A percentile compares a stretch with the other conserved stretches of the same genome.
phyloP scores from a whole-genome alignment of 192 early-diverging fungal genomes.

The Umbelopsis isabellina region DNA sequence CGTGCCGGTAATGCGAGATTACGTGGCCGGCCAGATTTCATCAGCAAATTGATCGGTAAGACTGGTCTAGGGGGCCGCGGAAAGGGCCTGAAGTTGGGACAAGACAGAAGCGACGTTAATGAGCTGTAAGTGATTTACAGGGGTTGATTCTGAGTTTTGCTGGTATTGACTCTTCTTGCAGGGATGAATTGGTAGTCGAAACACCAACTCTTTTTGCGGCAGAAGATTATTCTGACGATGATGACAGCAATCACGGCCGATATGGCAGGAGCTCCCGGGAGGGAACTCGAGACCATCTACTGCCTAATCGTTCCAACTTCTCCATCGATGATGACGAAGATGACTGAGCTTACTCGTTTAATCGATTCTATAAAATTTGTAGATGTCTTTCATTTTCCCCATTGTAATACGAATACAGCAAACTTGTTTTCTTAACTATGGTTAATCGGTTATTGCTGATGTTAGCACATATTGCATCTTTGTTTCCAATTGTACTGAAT shows the following conservation, averaged over 20 bases:
- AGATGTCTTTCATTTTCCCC: too few species aligned
- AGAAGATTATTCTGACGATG: slow-evolving; percentile 26
- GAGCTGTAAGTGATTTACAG: slow-evolving; percentile 37
- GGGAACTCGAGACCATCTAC: not conserved
- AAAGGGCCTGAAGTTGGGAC: not conserved
- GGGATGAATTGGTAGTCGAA: slow-evolving; percentile 55
- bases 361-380: too few species aligned
- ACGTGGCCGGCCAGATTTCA: not conserved
- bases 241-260: slow-evolving; percentile 11
- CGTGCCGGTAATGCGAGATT: not conserved
- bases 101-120: slow-evolving; percentile 28
- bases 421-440: too few species aligned
- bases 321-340: slow-evolving; percentile 12
- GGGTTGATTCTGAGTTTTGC: not conserved
- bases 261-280: not conserved
- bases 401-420: too few species aligned
- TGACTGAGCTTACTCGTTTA: not conserved
- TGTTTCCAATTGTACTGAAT: too few species aligned
- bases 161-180: slow-evolving; percentile 17
- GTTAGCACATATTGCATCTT: too few species aligned
- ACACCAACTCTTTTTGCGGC: slow-evolving; percentile 28
- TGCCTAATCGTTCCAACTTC: not conserved
- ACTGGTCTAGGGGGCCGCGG: slow-evolving; percentile 6
- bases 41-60: slow-evolving; percentile 3
- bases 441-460: too few species aligned